A percentile compares a stretch with the other conserved stretches of the same genome.
phyloP scores from a whole-genome alignment of 78 protist species.

The slime mould (Dictyostelium discoideum) region dicty_2.7 NC_007088.5:5768501-5769000 shows the following conservation, averaged over 20 bases:
- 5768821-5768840: conserved; percentile 91
- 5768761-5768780: conserved; percentile 89
- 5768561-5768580: too few species aligned
- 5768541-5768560: not conserved
- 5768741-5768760: conserved; percentile 21
- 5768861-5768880: conserved; percentile 64
- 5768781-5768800: conserved; percentile 82
- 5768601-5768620: not conserved
- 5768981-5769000: conserved; percentile 92
- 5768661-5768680: not conserved
- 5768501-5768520: not conserved
- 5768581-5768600: not conserved
- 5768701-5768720: conserved; percentile 91
- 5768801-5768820: conserved; percentile 94
- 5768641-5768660: not conserved
- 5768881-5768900: too few species aligned
- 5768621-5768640: not conserved
- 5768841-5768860: conserved; percentile 77
- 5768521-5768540: conserved; percentile 6
- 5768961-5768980: conserved; percentile 59
- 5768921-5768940: not conserved
- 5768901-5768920: not conserved
- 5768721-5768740: conserved; percentile 96
- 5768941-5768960: not conserved
- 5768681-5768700: not conserved